Evolutionary conservation across 2,329 filamentous ascomycete species (phyloP).

Genomic region (Aspergillus bombycis): DNA sequence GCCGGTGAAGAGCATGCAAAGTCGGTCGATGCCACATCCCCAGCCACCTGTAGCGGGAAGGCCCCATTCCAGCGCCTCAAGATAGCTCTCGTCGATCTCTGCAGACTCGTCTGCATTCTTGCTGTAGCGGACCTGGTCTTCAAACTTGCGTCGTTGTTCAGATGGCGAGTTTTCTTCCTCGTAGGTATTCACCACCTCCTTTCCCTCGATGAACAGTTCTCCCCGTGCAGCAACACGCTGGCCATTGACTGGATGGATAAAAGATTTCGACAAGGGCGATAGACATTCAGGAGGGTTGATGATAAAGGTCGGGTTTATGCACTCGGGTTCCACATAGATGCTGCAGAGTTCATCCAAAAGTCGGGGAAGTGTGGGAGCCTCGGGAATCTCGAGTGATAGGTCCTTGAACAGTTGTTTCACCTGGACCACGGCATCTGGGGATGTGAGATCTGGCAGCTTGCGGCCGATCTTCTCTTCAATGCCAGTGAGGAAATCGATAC

Average conservation of each 20-base stretch:
- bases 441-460: constrained; percentile 65
- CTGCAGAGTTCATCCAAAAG: constrained; percentile 82
- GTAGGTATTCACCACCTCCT: constrained; percentile 93
- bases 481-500: constrained; percentile 79
- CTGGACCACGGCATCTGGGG: constrained; percentile 59
- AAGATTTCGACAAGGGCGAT: constrained; percentile 89
- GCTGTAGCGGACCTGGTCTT: constrained; percentile 57
- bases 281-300: constrained; percentile 87
- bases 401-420: constrained; percentile 60
- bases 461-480: constrained; percentile 70
- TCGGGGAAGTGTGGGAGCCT: constrained; percentile 61
- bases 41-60: constrained; percentile 95
- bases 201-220: constrained; percentile 78
- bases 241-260: constrained; percentile 65
- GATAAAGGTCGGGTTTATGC: constrained; percentile 77
- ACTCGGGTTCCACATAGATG: constrained; percentile 76
- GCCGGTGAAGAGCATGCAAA: constrained; percentile 89
- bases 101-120: constrained; percentile 53
- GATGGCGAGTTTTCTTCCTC: constrained; percentile 96
- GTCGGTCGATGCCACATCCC: constrained; percentile 88
- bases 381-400: constrained; percentile 53
- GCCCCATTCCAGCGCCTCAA: constrained; percentile 82
- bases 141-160: constrained; percentile 82
- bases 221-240: constrained; percentile 80
- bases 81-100: constrained; percentile 75